A percentile compares a stretch with the other conserved stretches of the same genome.
These are phyloP conservation scores for Coemansia sp. DNA, from an alignment of 192 early-diverging fungal genomes.

Conservation along the genomic window DNA sequence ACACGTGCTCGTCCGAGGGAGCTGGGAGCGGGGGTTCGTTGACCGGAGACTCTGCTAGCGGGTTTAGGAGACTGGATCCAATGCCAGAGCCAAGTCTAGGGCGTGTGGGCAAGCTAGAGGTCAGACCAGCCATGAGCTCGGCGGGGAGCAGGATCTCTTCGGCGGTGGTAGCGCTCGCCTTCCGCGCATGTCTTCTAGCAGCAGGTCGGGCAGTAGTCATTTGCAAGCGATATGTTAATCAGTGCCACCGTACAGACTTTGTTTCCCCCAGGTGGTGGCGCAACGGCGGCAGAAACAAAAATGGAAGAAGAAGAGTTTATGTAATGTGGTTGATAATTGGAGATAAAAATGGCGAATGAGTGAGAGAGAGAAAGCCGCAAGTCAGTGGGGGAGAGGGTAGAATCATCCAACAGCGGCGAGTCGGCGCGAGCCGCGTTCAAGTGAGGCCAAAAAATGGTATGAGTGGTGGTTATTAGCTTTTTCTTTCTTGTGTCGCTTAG, in stretches of 20 bases:
- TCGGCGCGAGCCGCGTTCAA: too few relatives aligned
- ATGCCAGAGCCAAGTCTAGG: neutral
- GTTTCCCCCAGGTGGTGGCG: neutral
- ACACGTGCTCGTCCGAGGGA: too few relatives aligned
- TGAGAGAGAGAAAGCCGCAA: neutral
- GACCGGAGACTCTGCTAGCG: neutral
- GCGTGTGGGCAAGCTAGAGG: conserved; percentile 26
- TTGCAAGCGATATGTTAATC: neutral
- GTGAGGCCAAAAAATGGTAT: too few relatives aligned
- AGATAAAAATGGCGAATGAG: neutral
- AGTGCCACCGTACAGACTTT: conserved; percentile 2
- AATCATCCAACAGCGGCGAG: too few relatives aligned
- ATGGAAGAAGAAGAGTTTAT: neutral
- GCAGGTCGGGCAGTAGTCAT: conserved; percentile 36
- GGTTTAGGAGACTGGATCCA: neutral
- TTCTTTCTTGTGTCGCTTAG: too few relatives aligned
- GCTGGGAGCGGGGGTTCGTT: too few relatives aligned
- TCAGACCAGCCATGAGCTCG: conserved; percentile 48
- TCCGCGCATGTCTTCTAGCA: conserved; percentile 43
- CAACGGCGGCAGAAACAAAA: neutral
- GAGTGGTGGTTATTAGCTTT: too few relatives aligned
- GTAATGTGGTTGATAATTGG: too few relatives aligned
- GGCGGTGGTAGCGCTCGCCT: conserved; percentile 48
- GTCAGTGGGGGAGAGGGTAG: too few relatives aligned
- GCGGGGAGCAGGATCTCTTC: conserved; percentile 49